These are phyloP conservation scores for Gracilaria caudata DNA, from an alignment of 23 red algal genomes.

Conservation along the genomic window DNA sequence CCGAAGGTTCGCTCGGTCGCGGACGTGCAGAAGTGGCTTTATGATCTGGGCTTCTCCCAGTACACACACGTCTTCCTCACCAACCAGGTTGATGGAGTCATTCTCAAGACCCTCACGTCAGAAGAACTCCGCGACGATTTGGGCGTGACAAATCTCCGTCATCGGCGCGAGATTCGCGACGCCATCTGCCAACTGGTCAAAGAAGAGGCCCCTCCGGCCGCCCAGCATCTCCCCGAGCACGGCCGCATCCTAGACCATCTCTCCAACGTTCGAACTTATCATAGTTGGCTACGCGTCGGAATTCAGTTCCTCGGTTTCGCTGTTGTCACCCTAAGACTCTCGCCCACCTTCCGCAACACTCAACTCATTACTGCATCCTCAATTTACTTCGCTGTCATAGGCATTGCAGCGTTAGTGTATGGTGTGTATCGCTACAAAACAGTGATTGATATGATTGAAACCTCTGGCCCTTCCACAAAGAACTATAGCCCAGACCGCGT, in stretches of 20 bases:
- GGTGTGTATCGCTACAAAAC: constrained; percentile 68
- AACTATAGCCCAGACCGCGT: constrained; percentile 69
- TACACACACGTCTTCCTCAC: constrained; percentile 62
- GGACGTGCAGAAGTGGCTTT: constrained; percentile 74
- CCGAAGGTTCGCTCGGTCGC: constrained; percentile 32
- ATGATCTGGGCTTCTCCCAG: constrained; percentile 38
- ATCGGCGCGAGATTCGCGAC: constrained; percentile 62
- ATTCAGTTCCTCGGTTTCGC: constrained; percentile 81
- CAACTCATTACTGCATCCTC: constrained; percentile 47
- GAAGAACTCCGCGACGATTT: constrained; percentile 85
- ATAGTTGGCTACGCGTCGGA: constrained; percentile 80
- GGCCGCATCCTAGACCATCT: constrained; percentile 88
- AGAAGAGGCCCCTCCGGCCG: background rate
- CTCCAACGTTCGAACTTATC: constrained; percentile 80
- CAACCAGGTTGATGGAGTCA: constrained; percentile 73
- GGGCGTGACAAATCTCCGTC: constrained; percentile 56
- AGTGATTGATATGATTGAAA: constrained; percentile 81
- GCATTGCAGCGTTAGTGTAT: constrained; percentile 60
- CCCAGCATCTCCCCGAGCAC: constrained; percentile 72
- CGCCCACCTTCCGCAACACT: constrained; percentile 56
- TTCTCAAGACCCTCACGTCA: constrained; percentile 75
- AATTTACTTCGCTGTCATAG: constrained; percentile 58
- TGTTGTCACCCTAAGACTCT: constrained; percentile 70
- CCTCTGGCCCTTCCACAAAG: constrained; percentile 32
- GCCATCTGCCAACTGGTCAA: constrained; percentile 47